Evolutionary conservation across 108 stramenopile species (phyloP).

Genomic region (Skeletonema menzelii): DNA sequence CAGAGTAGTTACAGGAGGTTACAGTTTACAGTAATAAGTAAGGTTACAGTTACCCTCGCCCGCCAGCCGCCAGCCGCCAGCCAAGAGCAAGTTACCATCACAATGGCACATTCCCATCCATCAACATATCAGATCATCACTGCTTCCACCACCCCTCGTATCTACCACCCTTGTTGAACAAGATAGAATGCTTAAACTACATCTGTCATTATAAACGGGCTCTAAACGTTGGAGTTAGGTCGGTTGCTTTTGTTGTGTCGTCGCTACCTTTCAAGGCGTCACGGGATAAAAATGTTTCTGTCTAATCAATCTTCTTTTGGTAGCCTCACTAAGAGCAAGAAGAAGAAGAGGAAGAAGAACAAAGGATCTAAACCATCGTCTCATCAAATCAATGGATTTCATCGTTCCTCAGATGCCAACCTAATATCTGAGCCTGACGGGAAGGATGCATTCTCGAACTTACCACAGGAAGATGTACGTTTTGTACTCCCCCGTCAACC

Average conservation of each 20-base stretch:
- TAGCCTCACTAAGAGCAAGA: slow-evolving; percentile 28
- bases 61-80: no score
- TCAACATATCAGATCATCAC: no score
- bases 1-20: no score
- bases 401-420: neutral
- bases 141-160: no score
- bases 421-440: neutral
- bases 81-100: no score
- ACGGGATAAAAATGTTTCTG: neutral
- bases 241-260: no score
- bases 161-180: no score
- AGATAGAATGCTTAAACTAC: no score
- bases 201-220: no score
- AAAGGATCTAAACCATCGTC: neutral
- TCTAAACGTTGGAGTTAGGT: neutral
- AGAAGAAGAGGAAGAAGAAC: slow-evolving; percentile 21
- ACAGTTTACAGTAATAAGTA: no score
- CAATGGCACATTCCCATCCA: no score
- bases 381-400: neutral
- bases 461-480: slow-evolving; percentile 19
- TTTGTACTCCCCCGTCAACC: slow-evolving; percentile 26
- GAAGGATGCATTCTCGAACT: neutral
- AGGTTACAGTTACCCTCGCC: no score
- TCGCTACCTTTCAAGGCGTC: neutral
- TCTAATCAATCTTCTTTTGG: slow-evolving; percentile 17